Base-by-base conservation (phyloP, 2,329 filamentous ascomycete species). In the Ophiobolus disseminans region DNA sequence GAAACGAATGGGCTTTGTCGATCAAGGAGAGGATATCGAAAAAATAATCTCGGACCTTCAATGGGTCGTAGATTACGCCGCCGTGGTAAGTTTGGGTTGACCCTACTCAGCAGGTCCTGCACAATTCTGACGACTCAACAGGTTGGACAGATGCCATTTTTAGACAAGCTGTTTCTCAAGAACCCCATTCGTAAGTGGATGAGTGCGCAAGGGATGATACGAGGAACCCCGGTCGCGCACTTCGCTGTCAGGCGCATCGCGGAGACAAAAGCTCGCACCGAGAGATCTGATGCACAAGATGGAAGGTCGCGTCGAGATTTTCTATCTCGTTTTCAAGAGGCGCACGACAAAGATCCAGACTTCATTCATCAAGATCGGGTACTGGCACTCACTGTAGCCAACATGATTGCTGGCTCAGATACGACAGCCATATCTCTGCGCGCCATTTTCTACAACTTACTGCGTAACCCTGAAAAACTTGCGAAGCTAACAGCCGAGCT, bases 361-460 rank as follows among this genome's bases (percentile, higher is more conserved):
- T 56, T 56, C 35, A 54, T 58, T 5, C 39, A 22, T 9, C 14
- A 50, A 14, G 47, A 51, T n/a, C 55, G 53, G 16, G 53, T 58
- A 5, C 48, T 58, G n/a, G 55, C 49, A 9, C 50, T 56, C 13
- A 57, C 53, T 4, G 40, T 50, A 3, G 48, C 56, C 4, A 54
- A 57, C 32, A 53, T 55, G 46, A 45, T 55, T 8, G 48, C 45
- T 3, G 52, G 52, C 13, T 43, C 48, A 11, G 76, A 77, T 41
- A 76, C 74, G 2, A 68, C 72, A 8, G 70, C 66, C 35, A 63
- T 69, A 1, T 67, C 68, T 1, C 55, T 73, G 7, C 70, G 75
- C 22, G 64, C 68, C 2, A 63, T 76, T 10, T 62, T 75, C 22
- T 76, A 76, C 45, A 62, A 66, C 26, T 28, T 77, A 13, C 46